Conservation (phyloP, 2,329 filamentous ascomycete genomes). For the Scytalidium sp. region DNA sequence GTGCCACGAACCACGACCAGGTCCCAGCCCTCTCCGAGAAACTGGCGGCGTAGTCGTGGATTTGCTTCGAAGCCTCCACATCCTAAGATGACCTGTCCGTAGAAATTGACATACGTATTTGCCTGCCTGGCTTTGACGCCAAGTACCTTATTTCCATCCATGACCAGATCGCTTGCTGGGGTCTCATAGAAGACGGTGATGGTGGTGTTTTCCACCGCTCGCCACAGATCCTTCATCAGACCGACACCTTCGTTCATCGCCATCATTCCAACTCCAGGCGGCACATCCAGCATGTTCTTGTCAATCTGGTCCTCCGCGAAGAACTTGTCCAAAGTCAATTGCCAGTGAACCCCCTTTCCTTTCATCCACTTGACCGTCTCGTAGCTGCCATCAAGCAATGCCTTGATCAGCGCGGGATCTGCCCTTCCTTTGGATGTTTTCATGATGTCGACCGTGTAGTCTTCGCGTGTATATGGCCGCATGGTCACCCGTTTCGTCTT, state of each 20-base stretch:
- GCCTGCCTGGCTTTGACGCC: constrained; percentile 24
- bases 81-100: constrained; percentile 43
- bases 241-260: neutral
- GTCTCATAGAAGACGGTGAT: neutral
- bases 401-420: constrained; percentile 42
- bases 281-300: neutral
- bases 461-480: constrained; percentile 46
- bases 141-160: neutral
- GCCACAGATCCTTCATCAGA: neutral
- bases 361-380: constrained; percentile 51
- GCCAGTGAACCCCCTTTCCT: constrained; percentile 47
- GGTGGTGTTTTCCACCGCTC: neutral
- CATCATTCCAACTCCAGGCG: neutral
- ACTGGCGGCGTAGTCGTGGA: constrained; percentile 48
- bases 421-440: constrained; percentile 51
- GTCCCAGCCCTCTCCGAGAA: constrained; percentile 57
- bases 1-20: constrained; percentile 58
- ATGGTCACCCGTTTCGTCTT: constrained; percentile 51
- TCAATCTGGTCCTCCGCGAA: neutral
- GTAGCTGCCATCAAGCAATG: constrained; percentile 49
- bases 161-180: neutral
- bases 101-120: constrained; percentile 56
- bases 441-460: constrained; percentile 53
- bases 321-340: constrained; percentile 53
- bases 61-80: constrained; percentile 64